Conservation (phyloP, 345 rosid genomes). For the Lumnitzera racemosa region DNA sequence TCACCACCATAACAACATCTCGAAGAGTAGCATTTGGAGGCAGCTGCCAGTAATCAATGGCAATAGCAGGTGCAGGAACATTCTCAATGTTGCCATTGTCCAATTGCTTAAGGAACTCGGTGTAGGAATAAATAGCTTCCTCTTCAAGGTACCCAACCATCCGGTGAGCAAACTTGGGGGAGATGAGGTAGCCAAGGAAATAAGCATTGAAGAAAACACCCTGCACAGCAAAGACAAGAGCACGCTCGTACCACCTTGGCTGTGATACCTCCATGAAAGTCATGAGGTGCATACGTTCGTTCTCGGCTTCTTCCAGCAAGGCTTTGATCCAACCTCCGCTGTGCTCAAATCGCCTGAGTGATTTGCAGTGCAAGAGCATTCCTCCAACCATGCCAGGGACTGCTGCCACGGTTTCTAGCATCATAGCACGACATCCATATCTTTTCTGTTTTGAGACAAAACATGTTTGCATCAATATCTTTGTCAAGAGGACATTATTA, state of each 20-base stretch:
- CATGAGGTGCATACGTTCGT: slow-evolving; percentile 87
- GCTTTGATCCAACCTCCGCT: slow-evolving; percentile 88
- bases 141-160: slow-evolving; percentile 80
- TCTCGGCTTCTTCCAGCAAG: slow-evolving; percentile 76
- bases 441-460: slow-evolving; percentile 28
- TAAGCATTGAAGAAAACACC: slow-evolving; percentile 78
- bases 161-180: slow-evolving; percentile 77
- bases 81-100: slow-evolving; percentile 68
- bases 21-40: slow-evolving; percentile 47
- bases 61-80: slow-evolving; percentile 79
- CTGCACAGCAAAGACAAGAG: slow-evolving; percentile 59
- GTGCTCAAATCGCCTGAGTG: slow-evolving; percentile 61
- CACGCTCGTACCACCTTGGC: slow-evolving; percentile 78
- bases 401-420: slow-evolving; percentile 84
- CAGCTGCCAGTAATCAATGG: slow-evolving; percentile 74
- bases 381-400: slow-evolving; percentile 87
- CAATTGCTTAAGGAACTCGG: slow-evolving; percentile 73
- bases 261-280: slow-evolving; percentile 75
- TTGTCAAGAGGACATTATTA: too few relatives aligned
- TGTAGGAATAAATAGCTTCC: slow-evolving; percentile 79
- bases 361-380: slow-evolving; percentile 67
- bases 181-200: slow-evolving; percentile 55
- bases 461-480: neutral
- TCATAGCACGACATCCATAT: slow-evolving; percentile 80
- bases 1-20: slow-evolving; percentile 59